Evolutionary conservation across 73 alveolate species (phyloP).

Genomic region (Tetrahymena malaccensis): DNA sequence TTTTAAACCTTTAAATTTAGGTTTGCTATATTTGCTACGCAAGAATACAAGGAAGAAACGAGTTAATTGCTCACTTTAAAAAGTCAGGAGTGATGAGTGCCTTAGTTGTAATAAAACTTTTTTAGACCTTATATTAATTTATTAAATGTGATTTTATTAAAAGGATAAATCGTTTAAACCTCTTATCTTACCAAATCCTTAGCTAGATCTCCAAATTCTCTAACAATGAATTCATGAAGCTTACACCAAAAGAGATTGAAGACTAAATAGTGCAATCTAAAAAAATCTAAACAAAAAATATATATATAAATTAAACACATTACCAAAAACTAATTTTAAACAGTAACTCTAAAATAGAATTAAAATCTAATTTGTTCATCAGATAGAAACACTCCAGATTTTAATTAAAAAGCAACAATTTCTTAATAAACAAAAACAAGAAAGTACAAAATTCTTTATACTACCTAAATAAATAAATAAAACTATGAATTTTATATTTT

Average conservation of each 20-base stretch:
- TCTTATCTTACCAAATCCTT: not conserved
- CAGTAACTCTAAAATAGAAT: too few species aligned
- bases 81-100: conserved; percentile 42
- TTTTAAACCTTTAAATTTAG: not conserved
- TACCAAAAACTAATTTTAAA: too few species aligned
- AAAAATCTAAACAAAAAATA: too few species aligned
- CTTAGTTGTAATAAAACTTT: not conserved
- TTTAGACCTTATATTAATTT: not conserved
- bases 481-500: not conserved
- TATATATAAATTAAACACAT: too few species aligned
- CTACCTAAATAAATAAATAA: not conserved
- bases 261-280: not conserved
- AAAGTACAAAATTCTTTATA: not conserved
- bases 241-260: not conserved
- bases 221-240: not conserved
- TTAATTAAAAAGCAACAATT: not conserved
- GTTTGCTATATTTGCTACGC: conserved; percentile 54
- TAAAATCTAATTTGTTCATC: too few species aligned
- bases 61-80: conserved; percentile 41
- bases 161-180: not conserved
- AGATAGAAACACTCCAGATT: not conserved
- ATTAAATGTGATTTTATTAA: not conserved
- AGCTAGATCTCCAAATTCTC: not conserved
- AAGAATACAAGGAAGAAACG: conserved; percentile 47
- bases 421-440: not conserved